Conservation (phyloP, 768 basidiomycete species). For the Fistulinella prunicolor region DNA sequence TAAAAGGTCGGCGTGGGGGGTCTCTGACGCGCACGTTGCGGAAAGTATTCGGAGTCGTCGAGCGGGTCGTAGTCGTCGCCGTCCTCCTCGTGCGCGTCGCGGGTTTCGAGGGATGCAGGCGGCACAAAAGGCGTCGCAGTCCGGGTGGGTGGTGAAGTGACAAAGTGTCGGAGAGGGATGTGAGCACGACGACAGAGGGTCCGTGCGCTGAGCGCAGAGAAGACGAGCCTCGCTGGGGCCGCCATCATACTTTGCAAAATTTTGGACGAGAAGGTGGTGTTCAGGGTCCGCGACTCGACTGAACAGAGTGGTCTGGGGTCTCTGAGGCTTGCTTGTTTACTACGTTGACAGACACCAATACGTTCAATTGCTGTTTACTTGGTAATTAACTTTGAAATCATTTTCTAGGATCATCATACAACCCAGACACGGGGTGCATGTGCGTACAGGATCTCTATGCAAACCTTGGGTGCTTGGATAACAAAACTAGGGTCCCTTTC, state of each 20-base stretch:
- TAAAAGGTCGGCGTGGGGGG: slow-evolving; percentile 81
- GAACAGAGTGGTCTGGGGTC: slow-evolving; percentile 16
- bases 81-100: slow-evolving; percentile 7
- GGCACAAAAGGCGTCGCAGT: slow-evolving; percentile 21
- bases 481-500: too few species aligned
- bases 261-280: slow-evolving; percentile 7
- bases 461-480: too few species aligned
- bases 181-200: neutral
- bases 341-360: too few species aligned
- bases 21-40: slow-evolving; percentile 16
- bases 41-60: slow-evolving; percentile 2
- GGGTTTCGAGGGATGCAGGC: slow-evolving; percentile 22
- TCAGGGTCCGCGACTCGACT: slow-evolving; percentile 12
- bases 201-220: slow-evolving; percentile 6
- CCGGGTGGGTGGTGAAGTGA: slow-evolving; percentile 3
- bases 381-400: neutral
- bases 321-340: neutral
- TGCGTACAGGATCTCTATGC: too few species aligned
- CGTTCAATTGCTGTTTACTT: too few species aligned
- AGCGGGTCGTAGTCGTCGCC: slow-evolving; percentile 1
- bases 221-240: slow-evolving; percentile 5
- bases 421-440: too few species aligned
- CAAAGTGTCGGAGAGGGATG: slow-evolving; percentile 9
- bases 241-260: slow-evolving; percentile 13
- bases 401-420: too few species aligned